Conservation (phyloP, 2,329 filamentous ascomycete genomes). For the Cadophora gregata region DNA sequence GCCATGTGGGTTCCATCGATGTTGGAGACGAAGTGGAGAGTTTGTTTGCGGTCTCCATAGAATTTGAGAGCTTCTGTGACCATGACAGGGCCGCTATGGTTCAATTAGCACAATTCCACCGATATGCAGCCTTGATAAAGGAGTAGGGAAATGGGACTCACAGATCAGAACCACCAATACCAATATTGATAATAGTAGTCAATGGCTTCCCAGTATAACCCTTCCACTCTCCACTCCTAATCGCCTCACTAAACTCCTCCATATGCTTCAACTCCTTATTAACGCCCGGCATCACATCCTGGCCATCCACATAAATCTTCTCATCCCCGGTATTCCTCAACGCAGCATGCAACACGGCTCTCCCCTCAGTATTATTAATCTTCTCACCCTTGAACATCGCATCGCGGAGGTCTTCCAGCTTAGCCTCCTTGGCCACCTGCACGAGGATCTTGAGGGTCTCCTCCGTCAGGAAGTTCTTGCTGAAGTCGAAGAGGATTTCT, state of each 20-base stretch:
- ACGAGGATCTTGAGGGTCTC: conserved; percentile 88
- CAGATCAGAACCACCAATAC: conserved; percentile 98
- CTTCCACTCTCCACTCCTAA: conserved; percentile 95
- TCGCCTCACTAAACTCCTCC: conserved; percentile 96
- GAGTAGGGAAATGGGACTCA: conserved; percentile 57
- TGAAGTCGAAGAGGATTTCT: conserved; percentile 97
- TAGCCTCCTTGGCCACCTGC: conserved; percentile 89
- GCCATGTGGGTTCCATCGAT: conserved; percentile 98
- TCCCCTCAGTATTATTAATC: conserved; percentile 99
- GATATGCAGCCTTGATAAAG: neutral
- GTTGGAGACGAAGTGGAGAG: conserved; percentile 98
- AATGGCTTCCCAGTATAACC: conserved; percentile 97
- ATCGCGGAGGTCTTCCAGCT: conserved; percentile 91
- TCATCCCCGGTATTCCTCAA: conserved; percentile 88
- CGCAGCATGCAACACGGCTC: conserved; percentile 94
- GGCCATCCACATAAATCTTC: conserved; percentile 83
- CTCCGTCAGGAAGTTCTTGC: conserved; percentile 97
- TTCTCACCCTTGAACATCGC: conserved; percentile 97
- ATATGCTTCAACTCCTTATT: conserved; percentile 93
- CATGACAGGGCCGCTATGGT: conserved; percentile 88
- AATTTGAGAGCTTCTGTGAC: conserved; percentile 96
- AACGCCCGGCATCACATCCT: conserved; percentile 93
- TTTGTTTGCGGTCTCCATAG: conserved; percentile 86
- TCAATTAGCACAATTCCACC: conserved; percentile 33
- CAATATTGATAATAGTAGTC: conserved; percentile 94